A percentile compares a stretch with the other conserved stretches of the same genome.
These are phyloP conservation scores for Zostera marina DNA, from an alignment of 116 monocot species.

Conservation along the genomic window DNA sequence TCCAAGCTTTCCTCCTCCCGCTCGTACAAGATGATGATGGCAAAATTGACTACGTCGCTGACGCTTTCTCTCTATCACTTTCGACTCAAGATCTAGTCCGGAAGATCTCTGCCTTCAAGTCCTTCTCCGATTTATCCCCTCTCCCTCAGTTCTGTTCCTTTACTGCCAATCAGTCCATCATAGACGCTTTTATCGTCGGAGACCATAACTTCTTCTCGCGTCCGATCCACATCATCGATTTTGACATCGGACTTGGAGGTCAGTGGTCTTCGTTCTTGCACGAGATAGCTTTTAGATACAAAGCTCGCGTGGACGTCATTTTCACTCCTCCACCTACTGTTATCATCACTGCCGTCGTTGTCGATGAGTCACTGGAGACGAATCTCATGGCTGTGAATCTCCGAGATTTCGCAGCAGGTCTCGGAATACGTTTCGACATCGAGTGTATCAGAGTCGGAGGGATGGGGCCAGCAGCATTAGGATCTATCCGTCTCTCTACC, in stretches of 20 bases:
- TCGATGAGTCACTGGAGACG: slow-evolving; percentile 42
- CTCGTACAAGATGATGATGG: not conserved
- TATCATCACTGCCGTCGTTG: slow-evolving; percentile 61
- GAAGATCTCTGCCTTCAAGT: slow-evolving; percentile 50
- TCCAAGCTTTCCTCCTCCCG: slow-evolving; percentile 17
- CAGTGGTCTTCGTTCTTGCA: slow-evolving; percentile 73
- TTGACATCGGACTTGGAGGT: slow-evolving; percentile 58
- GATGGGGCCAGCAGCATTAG: slow-evolving; percentile 18
- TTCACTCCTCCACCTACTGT: slow-evolving; percentile 22
- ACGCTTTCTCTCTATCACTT: not conserved
- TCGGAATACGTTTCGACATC: slow-evolving; percentile 46
- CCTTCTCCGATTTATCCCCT: slow-evolving; percentile 62
- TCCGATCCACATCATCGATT: slow-evolving; percentile 49
- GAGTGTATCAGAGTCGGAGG: slow-evolving; percentile 28
- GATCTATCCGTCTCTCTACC: slow-evolving; percentile 24
- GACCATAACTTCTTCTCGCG: not conserved
- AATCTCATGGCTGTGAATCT: slow-evolving; percentile 63
- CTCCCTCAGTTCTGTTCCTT: slow-evolving; percentile 63
- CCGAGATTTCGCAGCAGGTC: slow-evolving; percentile 44
- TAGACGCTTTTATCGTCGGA: slow-evolving; percentile 30
- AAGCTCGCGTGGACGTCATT: slow-evolving; percentile 4
- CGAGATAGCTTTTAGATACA: slow-evolving; percentile 40
- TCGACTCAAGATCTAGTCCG: slow-evolving; percentile 31
- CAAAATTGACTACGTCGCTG: not conserved
- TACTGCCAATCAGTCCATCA: slow-evolving; percentile 70